phyloP scores from a whole-genome alignment of 495 filamentous ascomycete genomes.

The Letharia columbiana region DNA sequence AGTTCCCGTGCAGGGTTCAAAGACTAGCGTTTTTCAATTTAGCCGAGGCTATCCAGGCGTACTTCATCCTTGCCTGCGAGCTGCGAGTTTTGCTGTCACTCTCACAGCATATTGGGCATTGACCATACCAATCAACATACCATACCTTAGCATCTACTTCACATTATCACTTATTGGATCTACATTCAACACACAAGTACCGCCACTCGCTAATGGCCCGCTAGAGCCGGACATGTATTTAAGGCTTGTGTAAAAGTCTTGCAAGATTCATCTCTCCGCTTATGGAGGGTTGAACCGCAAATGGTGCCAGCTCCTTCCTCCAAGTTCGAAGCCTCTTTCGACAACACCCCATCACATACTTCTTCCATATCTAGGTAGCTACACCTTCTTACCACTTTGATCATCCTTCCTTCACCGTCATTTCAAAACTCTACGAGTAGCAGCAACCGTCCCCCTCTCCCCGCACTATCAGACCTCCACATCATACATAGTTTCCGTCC shows the following conservation, averaged over 20 bases:
- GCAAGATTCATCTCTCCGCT: constrained; percentile 17
- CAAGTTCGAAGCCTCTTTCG: constrained; percentile 37
- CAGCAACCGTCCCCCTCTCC: constrained; percentile 11
- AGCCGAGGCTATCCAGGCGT: constrained; percentile 9
- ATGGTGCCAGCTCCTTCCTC: constrained; percentile 36
- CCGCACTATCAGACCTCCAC: constrained; percentile 9
- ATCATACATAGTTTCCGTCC: not conserved
- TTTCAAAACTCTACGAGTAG: constrained; percentile 14
- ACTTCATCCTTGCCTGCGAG: constrained; percentile 3
- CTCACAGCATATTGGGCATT: not conserved
- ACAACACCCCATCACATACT: constrained; percentile 17
- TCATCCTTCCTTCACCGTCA: constrained; percentile 12
- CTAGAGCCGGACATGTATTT: constrained; percentile 8
- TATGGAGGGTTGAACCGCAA: constrained; percentile 43
- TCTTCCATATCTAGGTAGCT: constrained; percentile 21
- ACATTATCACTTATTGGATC: not conserved
- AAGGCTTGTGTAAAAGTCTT: constrained; percentile 15
- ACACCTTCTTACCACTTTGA: constrained; percentile 15
- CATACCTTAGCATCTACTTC: constrained; percentile 1
- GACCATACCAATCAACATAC: not conserved
- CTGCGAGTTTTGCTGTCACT: constrained; percentile 11
- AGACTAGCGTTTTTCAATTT: constrained; percentile 1
- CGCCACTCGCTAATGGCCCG: constrained; percentile 3
- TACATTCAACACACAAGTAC: constrained; percentile 3
- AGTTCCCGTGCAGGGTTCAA: not conserved